Evolutionary conservation across 768 basidiomycete species (phyloP), one percentile per base, ranked within the genome.

Genomic region (Leccinum variicolor): DNA sequence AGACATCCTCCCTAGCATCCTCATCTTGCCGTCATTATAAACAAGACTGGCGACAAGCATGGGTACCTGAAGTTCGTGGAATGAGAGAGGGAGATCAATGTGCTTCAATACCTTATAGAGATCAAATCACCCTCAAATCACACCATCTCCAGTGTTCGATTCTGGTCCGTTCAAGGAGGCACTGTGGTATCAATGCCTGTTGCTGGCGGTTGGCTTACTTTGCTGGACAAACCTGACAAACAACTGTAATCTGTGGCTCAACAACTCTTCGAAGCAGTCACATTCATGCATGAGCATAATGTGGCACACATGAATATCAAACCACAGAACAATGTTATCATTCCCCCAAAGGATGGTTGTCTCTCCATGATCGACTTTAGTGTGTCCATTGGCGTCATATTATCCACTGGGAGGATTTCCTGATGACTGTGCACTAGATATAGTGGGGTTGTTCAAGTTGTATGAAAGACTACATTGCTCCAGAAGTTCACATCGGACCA

Each of bases 241-340:
- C 48, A 51, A 2, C 1, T 58, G 4, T 52, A 55, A 50, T 53
- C 56, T 7, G 31, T 43, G 8, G 41, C 54, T 0, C 11, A 9
- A 2, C 57, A 58, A 21, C 54, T 58, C 10, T 3, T 58, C n/a
- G 54, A 58, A 14, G 57, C 39, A 6, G 49, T 58, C 7, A n/a
- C 28, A 3, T 58, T 58, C 53, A 58, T 55, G 65, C 65, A 66
- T 26, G 25, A 57, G n/a, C 50, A 69, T 26, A 19, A 34, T 1
- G 45, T 66, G 1, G 66, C 56, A 0, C 60, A 66, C 52, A 51
- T 61, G 41, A 63, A 67, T 17, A 28, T 66, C 15, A 66, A 67
- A 3, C 53, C 47, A 0, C 21, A 15, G 2, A 57, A n/a, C n/a
- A n/a, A 57, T 13, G 14, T 54, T 4, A 23, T 57, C 47, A 49